A percentile compares a stretch with the other conserved stretches of the same genome.
Conservation (phyloP, 2,329 filamentous ascomycete genomes). For the Phyllosticta ampelicida region DNA sequence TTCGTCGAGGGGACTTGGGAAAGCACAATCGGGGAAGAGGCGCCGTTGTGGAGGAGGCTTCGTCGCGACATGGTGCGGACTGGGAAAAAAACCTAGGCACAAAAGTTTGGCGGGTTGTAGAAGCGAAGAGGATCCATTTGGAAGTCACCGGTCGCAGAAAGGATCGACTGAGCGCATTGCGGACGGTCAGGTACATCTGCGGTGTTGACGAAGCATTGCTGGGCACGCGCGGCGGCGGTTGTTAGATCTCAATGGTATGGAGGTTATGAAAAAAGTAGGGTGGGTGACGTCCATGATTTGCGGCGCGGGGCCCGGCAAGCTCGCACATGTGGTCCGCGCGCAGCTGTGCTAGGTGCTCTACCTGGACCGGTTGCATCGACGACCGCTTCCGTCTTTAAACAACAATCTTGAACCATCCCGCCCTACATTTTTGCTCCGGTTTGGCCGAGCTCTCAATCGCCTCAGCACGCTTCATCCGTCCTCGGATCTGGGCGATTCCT, state of each 20-base stretch:
- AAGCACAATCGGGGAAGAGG: not conserved
- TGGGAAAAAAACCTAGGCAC: conserved; percentile 19
- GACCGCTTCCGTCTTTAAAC: not conserved
- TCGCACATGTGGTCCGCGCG: not conserved
- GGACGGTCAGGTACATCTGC: conserved; percentile 27
- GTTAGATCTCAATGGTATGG: not conserved
- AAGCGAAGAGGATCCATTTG: conserved; percentile 16
- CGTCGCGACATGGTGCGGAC: not conserved
- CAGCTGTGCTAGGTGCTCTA: not conserved
- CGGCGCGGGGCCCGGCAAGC: not conserved
- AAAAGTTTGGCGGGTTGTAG: conserved; percentile 12
- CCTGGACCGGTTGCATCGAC: not conserved
- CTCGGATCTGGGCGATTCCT: not conserved
- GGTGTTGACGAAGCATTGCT: conserved; percentile 2
- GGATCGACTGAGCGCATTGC: conserved; percentile 26
- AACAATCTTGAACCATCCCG: not conserved
- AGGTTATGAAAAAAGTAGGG: not conserved
- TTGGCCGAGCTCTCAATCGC: not conserved
- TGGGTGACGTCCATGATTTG: conserved; percentile 3
- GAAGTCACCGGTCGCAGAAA: conserved; percentile 21
- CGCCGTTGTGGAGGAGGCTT: not conserved
- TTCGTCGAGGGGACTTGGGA: not conserved
- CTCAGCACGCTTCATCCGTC: not conserved
- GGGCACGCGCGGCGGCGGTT: conserved; percentile 1
- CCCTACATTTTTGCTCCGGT: not conserved